phyloP scores from a whole-genome alignment of 75 land plant genomes.

The Cryptomeria japonica region DNA sequence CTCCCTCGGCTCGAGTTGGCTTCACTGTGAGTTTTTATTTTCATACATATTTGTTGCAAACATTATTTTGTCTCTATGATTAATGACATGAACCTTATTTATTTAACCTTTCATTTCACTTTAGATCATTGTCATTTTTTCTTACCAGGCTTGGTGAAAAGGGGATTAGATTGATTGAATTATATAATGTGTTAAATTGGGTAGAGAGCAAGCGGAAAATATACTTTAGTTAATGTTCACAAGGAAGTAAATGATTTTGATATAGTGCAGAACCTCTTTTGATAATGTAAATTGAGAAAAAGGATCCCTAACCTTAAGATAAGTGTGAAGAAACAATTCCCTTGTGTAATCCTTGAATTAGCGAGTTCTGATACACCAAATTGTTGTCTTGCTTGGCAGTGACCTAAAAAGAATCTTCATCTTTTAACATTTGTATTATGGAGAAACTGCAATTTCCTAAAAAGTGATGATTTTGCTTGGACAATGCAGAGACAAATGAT shows the following conservation, averaged over 20 bases:
- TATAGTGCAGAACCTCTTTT: not conserved
- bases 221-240: not conserved
- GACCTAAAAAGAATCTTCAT: too few species aligned
- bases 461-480: too few species aligned
- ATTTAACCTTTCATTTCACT: not conserved
- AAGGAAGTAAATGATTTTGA: not conserved
- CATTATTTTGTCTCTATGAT: not conserved
- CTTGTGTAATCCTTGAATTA: too few species aligned
- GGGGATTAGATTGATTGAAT: not conserved
- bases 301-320: too few species aligned
- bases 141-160: not conserved
- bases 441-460: too few species aligned
- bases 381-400: too few species aligned
- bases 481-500: too few species aligned
- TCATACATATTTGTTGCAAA: not conserved
- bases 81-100: not conserved
- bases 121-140: not conserved
- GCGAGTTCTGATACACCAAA: too few species aligned
- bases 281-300: not conserved
- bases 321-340: too few species aligned
- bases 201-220: not conserved
- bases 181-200: not conserved
- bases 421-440: too few species aligned
- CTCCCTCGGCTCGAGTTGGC: constrained; percentile 89
- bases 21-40: constrained; percentile 70